Evolutionary conservation across 164 flowering plant genomes (phyloP).

Genomic region (Magnolia kwangsiensis): DNA sequence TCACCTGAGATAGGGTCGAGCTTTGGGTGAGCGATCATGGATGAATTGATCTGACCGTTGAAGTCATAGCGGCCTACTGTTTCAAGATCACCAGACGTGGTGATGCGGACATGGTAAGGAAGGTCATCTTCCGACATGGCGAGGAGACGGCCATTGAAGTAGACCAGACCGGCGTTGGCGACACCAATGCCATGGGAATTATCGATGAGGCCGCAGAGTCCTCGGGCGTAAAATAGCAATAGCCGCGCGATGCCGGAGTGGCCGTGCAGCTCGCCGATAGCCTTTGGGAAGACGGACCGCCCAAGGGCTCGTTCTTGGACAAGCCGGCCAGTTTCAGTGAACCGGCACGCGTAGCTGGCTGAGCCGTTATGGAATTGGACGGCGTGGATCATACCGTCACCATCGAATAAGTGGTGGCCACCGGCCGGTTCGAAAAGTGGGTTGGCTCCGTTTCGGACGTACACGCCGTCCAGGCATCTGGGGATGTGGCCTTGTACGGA

Average conservation of each 20-base stretch:
- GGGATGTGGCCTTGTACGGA: slow-evolving; percentile 63
- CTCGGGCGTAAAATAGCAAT: slow-evolving; percentile 67
- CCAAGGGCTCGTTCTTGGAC: slow-evolving; percentile 63
- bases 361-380: slow-evolving; percentile 43
- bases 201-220: slow-evolving; percentile 55
- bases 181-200: slow-evolving; percentile 62
- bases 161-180: slow-evolving; percentile 87
- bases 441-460: slow-evolving; percentile 87
- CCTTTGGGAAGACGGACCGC: slow-evolving; percentile 78
- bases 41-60: slow-evolving; percentile 45
- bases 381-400: slow-evolving; percentile 92
- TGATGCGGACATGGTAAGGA: slow-evolving; percentile 53
- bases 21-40: slow-evolving; percentile 98
- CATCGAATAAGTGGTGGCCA: slow-evolving; percentile 94
- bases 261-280: slow-evolving; percentile 92
- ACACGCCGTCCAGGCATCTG: slow-evolving; percentile 59
- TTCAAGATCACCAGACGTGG: slow-evolving; percentile 54
- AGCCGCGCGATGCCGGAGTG: slow-evolving; percentile 80
- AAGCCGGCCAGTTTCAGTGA: slow-evolving; percentile 63
- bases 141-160: slow-evolving; percentile 63
- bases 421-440: slow-evolving; percentile 66
- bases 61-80: slow-evolving; percentile 74
- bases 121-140: slow-evolving; percentile 83
- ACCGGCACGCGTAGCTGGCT: slow-evolving; percentile 73
- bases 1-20: slow-evolving; percentile 72